These are phyloP conservation scores for Mucor indicus DNA, from an alignment of 371 early-diverging fungal species.

Conservation along the genomic window DNA sequence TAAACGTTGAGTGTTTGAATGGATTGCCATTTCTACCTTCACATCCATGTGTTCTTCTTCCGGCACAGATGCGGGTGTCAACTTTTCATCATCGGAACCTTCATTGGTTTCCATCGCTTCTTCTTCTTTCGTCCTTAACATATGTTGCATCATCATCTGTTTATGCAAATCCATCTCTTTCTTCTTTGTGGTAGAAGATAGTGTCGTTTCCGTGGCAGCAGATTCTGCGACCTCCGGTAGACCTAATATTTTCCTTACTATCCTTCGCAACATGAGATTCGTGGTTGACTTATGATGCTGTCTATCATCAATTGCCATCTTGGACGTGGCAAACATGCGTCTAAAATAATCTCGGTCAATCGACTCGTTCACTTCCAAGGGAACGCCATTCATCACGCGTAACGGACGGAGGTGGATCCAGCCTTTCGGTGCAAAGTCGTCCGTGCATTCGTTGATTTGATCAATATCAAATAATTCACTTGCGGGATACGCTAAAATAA, in stretches of 20 bases:
- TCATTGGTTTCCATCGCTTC: constrained; percentile 25
- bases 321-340: constrained; percentile 42
- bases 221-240: constrained; percentile 7
- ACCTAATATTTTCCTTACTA: constrained; percentile 29
- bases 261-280: constrained; percentile 17
- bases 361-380: constrained; percentile 36
- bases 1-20: constrained; percentile 12
- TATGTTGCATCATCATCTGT: constrained; percentile 4
- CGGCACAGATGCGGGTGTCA: constrained; percentile 5
- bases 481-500: constrained; percentile 38
- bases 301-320: constrained; percentile 28
- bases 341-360: constrained; percentile 42
- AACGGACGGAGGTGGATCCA: constrained; percentile 42
- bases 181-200: neutral
- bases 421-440: constrained; percentile 38
- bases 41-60: constrained; percentile 4
- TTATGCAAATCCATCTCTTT: neutral
- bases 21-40: constrained; percentile 8
- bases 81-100: constrained; percentile 24
- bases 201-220: neutral
- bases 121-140: constrained; percentile 24
- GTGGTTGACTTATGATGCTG: constrained; percentile 17
- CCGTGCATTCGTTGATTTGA: constrained; percentile 37
- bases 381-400: constrained; percentile 25
- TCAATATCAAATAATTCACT: constrained; percentile 41